Conservation (phyloP, 73 alveolate genomes). For the Tetrahymena malaccensis region DNA sequence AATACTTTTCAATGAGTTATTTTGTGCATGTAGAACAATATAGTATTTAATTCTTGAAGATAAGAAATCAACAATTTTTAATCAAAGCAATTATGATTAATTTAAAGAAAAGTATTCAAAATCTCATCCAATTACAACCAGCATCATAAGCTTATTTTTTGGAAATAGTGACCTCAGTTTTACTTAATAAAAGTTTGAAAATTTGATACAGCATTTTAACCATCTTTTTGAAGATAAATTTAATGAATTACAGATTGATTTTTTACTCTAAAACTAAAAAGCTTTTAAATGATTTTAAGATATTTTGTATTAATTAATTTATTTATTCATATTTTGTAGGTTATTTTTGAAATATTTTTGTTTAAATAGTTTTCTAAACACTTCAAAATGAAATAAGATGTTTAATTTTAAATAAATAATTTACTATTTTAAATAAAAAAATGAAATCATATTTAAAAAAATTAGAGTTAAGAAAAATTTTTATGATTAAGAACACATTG, state of each 20-base stretch:
- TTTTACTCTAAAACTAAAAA: neutral
- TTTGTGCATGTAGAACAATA: neutral
- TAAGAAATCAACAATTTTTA: neutral
- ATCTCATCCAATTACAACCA: neutral
- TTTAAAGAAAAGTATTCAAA: no score
- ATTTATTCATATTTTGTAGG: no score
- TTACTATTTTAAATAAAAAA: no score
- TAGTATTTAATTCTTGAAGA: neutral
- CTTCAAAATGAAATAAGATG: no score
- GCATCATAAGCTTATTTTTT: neutral
- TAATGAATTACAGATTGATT: neutral
- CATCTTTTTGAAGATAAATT: neutral
- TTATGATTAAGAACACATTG: neutral
- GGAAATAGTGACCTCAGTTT: neutral
- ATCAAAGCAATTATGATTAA: neutral
- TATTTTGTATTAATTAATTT: no score
- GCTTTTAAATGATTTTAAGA: neutral
- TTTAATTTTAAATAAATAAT: no score
- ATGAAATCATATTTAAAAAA: neutral
- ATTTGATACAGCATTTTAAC: no score
- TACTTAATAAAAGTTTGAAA: neutral
- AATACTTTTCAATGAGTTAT: neutral
- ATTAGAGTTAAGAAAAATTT: neutral
- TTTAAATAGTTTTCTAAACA: no score
- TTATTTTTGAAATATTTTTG: no score